Percentiles rank a stretch among this genome's conserved stretches.
These are phyloP conservation scores for Allodekkera sacchari DNA, from an alignment of 805 yeast species.

Conservation along the genomic window DNA sequence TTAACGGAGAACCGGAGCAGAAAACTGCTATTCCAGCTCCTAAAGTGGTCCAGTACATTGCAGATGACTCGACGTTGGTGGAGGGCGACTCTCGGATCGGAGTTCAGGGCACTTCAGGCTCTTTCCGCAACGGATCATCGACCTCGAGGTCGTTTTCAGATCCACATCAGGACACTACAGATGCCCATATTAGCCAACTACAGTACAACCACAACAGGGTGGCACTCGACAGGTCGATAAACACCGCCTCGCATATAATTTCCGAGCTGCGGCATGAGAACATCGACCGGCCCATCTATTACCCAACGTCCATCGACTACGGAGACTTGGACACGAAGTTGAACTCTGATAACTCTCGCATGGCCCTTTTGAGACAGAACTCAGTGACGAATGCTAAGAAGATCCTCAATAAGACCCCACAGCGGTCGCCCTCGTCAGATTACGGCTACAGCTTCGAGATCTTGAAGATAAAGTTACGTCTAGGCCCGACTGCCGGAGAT, in stretches of 20 bases:
- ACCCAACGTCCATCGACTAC: slow-evolving; percentile 39
- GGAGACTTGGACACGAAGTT: slow-evolving; percentile 26
- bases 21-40: too few relatives aligned
- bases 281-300: slow-evolving; percentile 49
- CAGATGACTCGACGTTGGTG: too few relatives aligned
- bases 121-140: too few relatives aligned
- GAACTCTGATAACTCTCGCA: slow-evolving; percentile 42
- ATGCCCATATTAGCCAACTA: slow-evolving; percentile 36
- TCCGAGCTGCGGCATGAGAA: slow-evolving; percentile 49
- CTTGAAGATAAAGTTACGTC: slow-evolving; percentile 52
- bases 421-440: slow-evolving; percentile 14
- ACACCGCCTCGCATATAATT: slow-evolving; percentile 42
- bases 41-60: too few relatives aligned
- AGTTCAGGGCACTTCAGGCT: too few relatives aligned
- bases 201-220: slow-evolving; percentile 69
- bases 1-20: too few relatives aligned
- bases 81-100: too few relatives aligned
- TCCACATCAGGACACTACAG: slow-evolving; percentile 6
- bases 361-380: slow-evolving; percentile 43
- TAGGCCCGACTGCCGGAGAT: slow-evolving; percentile 37
- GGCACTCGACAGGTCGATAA: slow-evolving; percentile 54
- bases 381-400: slow-evolving; percentile 11
- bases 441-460: slow-evolving; percentile 59
- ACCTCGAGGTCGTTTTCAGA: too few relatives aligned
- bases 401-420: neutral